Conservation (phyloP, 306 rosid species). For the Cyclanthera cordifolia region DNA sequence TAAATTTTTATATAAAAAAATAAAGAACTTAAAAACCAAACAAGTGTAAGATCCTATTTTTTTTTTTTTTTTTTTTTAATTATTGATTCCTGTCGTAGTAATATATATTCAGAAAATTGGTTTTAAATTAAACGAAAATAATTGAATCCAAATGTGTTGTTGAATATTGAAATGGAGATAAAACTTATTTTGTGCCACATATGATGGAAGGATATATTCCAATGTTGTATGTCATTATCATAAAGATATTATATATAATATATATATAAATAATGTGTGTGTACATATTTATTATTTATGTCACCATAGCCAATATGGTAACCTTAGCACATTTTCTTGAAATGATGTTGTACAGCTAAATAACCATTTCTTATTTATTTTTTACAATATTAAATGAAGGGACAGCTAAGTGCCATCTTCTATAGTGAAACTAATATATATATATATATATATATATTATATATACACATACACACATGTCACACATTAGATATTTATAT, state of each 20-base stretch:
- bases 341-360: conserved; percentile 7
- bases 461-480: too few relatives aligned
- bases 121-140: neutral
- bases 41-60: too few relatives aligned
- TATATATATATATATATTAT: too few relatives aligned
- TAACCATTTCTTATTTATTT: neutral
- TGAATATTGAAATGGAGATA: neutral
- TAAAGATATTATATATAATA: neutral
- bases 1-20: too few relatives aligned
- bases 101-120: too few relatives aligned
- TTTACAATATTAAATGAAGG: neutral
- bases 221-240: neutral
- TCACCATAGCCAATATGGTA: neutral
- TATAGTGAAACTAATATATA: too few relatives aligned
- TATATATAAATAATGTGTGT: too few relatives aligned
- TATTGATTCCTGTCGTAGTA: too few relatives aligned
- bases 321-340: neutral
- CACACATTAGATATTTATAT: too few relatives aligned
- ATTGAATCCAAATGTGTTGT: neutral
- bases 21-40: too few relatives aligned
- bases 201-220: conserved; percentile 4
- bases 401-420: conserved; percentile 10
- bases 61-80: too few relatives aligned
- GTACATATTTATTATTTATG: neutral
- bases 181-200: conserved; percentile 1